Base-by-base conservation (phyloP, 192 early-diverging fungal species). In the Backusella westeae region DNA sequence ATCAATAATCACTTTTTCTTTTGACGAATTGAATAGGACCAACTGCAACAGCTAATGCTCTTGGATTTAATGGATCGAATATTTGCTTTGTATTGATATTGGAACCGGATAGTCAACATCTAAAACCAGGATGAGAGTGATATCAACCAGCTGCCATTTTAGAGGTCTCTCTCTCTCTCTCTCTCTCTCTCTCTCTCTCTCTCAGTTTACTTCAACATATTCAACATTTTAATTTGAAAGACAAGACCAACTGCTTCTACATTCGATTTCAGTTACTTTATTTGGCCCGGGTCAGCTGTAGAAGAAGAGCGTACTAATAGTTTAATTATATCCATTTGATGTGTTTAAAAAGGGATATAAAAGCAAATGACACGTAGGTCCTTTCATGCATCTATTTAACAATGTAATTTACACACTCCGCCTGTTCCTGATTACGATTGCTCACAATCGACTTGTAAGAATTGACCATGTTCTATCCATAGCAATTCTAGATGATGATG, bases 71-170 rank as follows among this genome's bases (percentile, higher is more conserved):
- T 70, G 90, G 88, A 84, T 99, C 97, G 75, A 99, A 99, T 81
- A 87, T 91, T 90, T 97, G 95, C 84, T 99, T 97, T 49, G 97
- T 99, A 87, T 97, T 97, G 69, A 99, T 93, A 87, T 99, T 97
- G 12, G 97, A 96, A 81, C 95, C 97, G 29, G 97, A 99, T 34
- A 99, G 87, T 97, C 98, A 99, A 89, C 97, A 99, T 52, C 98
- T 97, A 76, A 99, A 99, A 66, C 98, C 98, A 34, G 98, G 97
- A 86, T 99, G 97, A 75, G 98, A 99, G 85, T 99, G 98, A 82
- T 99, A 99, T 97, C 97, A 99, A 17, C 98, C 97, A 29, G 98
- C 98, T 10, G 99, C 97, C 87, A 96, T 96, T 85, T 99, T 97
- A n/a, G 94, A 32, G 1, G 0, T 32, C 29, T 32, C 29, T 32